These are phyloP conservation scores for Mycena capillaripes DNA, from an alignment of 768 basidiomycete genomes.

Conservation along the genomic window DNA sequence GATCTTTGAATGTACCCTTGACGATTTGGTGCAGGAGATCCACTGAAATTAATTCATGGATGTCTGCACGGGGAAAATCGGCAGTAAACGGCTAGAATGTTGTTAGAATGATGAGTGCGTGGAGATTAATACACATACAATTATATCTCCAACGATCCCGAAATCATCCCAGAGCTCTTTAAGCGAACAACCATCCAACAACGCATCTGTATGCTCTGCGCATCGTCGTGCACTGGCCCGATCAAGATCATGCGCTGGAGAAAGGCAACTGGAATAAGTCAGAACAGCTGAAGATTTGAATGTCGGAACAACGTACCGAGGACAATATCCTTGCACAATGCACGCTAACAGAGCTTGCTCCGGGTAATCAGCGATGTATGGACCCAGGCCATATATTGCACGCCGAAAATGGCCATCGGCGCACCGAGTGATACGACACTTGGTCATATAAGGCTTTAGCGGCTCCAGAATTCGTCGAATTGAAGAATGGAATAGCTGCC, in stretches of 20 bases:
- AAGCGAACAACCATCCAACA: conserved; percentile 24
- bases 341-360: conserved; percentile 41
- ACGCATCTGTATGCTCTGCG: conserved; percentile 37
- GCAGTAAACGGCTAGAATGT: conserved; percentile 52
- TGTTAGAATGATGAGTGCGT: too few relatives aligned
- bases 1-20: conserved; percentile 54
- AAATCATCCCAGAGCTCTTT: conserved; percentile 44
- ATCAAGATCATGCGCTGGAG: conserved; percentile 1
- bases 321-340: conserved; percentile 44
- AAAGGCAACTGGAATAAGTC: conserved; percentile 6
- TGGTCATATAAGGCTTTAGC: conserved; percentile 34
- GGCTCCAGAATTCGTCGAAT: conserved; percentile 32
- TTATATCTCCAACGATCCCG: conserved; percentile 38
- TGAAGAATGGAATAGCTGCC: conserved; percentile 40
- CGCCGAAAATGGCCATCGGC: conserved; percentile 37
- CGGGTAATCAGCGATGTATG: conserved; percentile 46
- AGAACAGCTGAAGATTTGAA: not conserved
- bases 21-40: conserved; percentile 43
- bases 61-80: conserved; percentile 50
- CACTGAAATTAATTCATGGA: conserved; percentile 44
- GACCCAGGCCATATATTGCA: conserved; percentile 38
- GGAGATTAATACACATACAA: conserved; percentile 29
- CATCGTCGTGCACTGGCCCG: not conserved
- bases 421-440: conserved; percentile 33
- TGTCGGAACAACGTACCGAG: conserved; percentile 36